Evolutionary conservation across 306 rosid species (phyloP).

Genomic region (Astragalus glycyphyllos): DNA sequence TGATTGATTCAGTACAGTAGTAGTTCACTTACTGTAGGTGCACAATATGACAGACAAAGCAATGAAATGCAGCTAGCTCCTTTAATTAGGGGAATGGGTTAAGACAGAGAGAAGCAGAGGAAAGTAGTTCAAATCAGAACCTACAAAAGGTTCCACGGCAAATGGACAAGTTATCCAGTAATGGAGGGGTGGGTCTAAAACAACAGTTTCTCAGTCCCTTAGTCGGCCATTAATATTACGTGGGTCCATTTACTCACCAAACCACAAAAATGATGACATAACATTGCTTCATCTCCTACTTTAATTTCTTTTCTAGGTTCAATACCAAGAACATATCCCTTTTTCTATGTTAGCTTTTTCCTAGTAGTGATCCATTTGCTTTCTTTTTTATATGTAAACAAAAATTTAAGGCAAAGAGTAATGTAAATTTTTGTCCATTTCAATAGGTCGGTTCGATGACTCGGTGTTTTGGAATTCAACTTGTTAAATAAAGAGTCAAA

Average conservation of each 20-base stretch:
- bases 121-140: constrained; percentile 39
- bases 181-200: constrained; percentile 63
- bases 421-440: no score
- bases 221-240: constrained; percentile 64
- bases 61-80: background rate
- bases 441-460: no score
- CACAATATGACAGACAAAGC: constrained; percentile 37
- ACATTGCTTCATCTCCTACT: constrained; percentile 32
- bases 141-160: constrained; percentile 50
- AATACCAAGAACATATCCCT: constrained; percentile 29
- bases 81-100: constrained; percentile 59
- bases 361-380: constrained; percentile 37
- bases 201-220: constrained; percentile 51
- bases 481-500: no score
- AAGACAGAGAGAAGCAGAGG: constrained; percentile 43
- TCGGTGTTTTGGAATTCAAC: no score
- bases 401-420: no score
- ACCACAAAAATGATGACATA: constrained; percentile 54
- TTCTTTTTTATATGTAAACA: background rate
- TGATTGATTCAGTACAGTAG: constrained; percentile 30
- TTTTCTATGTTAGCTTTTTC: constrained; percentile 12
- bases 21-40: constrained; percentile 52
- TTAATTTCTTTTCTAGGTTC: constrained; percentile 37
- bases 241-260: constrained; percentile 72
- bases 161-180: constrained; percentile 63